A percentile compares a stretch with the other conserved stretches of the same genome.
phyloP scores from a whole-genome alignment of 345 rosid genomes.

The Pugionium cornutum region DNA sequence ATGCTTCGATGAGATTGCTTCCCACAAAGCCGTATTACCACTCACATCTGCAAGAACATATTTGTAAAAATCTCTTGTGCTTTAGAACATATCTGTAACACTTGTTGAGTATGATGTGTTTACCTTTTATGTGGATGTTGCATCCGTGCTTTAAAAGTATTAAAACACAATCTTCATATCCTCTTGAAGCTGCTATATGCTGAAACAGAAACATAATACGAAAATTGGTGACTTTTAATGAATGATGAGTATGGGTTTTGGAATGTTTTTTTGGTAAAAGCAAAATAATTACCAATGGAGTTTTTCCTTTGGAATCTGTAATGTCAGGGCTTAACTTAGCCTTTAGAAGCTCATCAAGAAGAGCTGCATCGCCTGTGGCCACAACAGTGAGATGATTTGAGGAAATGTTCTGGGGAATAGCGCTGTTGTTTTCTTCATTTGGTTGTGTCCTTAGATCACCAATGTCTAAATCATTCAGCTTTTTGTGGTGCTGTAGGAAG shows the following conservation, averaged over 20 bases:
- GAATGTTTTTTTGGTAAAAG: neutral
- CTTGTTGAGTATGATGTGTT: constrained; percentile 10
- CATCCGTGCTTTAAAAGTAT: constrained; percentile 77
- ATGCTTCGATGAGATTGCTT: constrained; percentile 64
- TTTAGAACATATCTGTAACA: neutral
- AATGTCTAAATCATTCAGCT: constrained; percentile 52
- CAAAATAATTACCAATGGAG: constrained; percentile 58
- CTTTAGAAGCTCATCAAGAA: constrained; percentile 81
- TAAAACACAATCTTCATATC: constrained; percentile 79
- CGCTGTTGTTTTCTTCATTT: constrained; percentile 49
- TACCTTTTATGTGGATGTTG: constrained; percentile 71
- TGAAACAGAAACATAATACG: constrained; percentile 37
- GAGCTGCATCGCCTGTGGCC: constrained; percentile 69
- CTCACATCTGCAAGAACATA: constrained; percentile 50
- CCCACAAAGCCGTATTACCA: constrained; percentile 79
- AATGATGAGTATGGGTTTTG: neutral
- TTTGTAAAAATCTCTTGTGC: neutral
- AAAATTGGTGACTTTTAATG: neutral
- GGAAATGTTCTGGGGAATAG: constrained; percentile 41
- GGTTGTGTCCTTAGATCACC: constrained; percentile 46
- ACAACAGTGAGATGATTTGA: constrained; percentile 54
- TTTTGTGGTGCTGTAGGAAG: constrained; percentile 73
- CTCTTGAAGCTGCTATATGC: constrained; percentile 88
- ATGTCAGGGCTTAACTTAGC: constrained; percentile 77
- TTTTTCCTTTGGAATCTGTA: constrained; percentile 66